These are phyloP conservation scores for Sporothrix sp. DNA, from an alignment of 2,329 filamentous ascomycete species.

Conservation along the genomic window DNA sequence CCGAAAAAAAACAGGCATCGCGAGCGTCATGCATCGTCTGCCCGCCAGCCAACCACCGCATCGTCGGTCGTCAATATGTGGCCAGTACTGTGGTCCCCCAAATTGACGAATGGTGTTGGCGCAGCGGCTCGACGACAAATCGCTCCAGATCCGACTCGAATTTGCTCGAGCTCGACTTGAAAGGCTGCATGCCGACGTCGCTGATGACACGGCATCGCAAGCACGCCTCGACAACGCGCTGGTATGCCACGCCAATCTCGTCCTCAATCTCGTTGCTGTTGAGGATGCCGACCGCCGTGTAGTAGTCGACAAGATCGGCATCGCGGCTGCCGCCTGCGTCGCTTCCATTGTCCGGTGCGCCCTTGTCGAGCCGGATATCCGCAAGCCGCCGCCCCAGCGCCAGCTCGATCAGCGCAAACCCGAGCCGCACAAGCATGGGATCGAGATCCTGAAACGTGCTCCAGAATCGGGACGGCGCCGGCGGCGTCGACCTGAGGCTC, in stretches of 20 bases:
- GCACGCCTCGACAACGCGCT: constrained; percentile 15
- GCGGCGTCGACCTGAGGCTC: constrained; percentile 1
- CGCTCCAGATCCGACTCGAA: constrained; percentile 15
- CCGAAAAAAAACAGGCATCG: too few species aligned
- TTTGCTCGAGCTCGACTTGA: constrained; percentile 11
- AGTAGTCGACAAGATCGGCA: constrained; percentile 15
- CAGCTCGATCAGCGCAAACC: constrained; percentile 17
- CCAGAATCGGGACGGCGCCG: constrained; percentile 15
- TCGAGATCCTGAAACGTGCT: constrained; percentile 13
- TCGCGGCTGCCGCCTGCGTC: not conserved
- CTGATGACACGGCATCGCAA: constrained; percentile 15
- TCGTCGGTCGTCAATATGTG: constrained; percentile 3
- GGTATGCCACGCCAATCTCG: constrained; percentile 16
- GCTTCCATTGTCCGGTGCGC: not conserved
- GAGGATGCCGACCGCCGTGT: constrained; percentile 15
- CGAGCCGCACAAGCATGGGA: constrained; percentile 17
- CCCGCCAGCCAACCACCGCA: too few species aligned
- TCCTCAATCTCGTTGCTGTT: constrained; percentile 17
- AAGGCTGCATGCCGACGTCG: constrained; percentile 9
- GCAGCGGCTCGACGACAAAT: constrained; percentile 16
- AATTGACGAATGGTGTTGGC: constrained; percentile 12
- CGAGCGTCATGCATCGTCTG: not conserved
- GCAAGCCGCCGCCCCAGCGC: constrained; percentile 12
- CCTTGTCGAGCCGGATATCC: constrained; percentile 10
- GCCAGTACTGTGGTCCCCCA: constrained; percentile 11